phyloP scores from a whole-genome alignment of 2,329 filamentous ascomycete species.

The Aspergillus sp. region DNA sequence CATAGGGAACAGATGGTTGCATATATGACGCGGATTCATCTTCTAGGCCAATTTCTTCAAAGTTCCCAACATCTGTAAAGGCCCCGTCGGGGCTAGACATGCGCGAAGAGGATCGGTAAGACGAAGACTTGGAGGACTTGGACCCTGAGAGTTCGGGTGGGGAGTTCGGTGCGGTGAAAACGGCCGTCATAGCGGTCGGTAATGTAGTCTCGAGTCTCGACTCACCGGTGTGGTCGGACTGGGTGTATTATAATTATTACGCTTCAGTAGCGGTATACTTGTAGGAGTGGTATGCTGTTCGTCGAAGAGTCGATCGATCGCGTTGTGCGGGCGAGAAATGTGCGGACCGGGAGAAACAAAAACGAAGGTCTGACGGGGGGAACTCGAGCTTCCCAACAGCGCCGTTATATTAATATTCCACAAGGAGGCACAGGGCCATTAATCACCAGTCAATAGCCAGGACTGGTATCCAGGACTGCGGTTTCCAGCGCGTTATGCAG shows the following conservation, averaged over 20 bases:
- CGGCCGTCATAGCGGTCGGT: slow-evolving; percentile 42
- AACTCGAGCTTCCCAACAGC: slow-evolving; percentile 1
- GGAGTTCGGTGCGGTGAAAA: slow-evolving; percentile 59
- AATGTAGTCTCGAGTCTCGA: background rate
- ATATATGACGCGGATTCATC: slow-evolving; percentile 55
- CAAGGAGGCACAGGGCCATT: slow-evolving; percentile 5
- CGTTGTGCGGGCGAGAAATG: slow-evolving; percentile 7
- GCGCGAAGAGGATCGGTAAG: slow-evolving; percentile 75
- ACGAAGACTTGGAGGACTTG: slow-evolving; percentile 89
- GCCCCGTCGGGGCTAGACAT: slow-evolving; percentile 67
- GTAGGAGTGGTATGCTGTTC: background rate
- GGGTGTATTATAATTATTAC: background rate
- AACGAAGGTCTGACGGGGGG: slow-evolving; percentile 12
- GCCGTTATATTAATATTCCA: slow-evolving; percentile 10
- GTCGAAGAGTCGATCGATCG: slow-evolving; percentile 6
- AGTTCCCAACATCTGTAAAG: slow-evolving; percentile 74
- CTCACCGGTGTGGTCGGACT: background rate
- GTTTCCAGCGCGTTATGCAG: slow-evolving; percentile 11
- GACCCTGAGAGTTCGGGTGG: slow-evolving; percentile 78
- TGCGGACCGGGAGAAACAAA: slow-evolving; percentile 6
- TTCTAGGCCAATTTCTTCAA: slow-evolving; percentile 89
- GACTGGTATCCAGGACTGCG: slow-evolving; percentile 7
- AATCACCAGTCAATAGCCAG: slow-evolving; percentile 8
- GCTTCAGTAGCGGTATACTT: background rate
- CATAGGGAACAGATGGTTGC: slow-evolving; percentile 32